phyloP scores from a whole-genome alignment of 352 stramenopile genomes.

The Phytophthora citrophthora region DNA sequence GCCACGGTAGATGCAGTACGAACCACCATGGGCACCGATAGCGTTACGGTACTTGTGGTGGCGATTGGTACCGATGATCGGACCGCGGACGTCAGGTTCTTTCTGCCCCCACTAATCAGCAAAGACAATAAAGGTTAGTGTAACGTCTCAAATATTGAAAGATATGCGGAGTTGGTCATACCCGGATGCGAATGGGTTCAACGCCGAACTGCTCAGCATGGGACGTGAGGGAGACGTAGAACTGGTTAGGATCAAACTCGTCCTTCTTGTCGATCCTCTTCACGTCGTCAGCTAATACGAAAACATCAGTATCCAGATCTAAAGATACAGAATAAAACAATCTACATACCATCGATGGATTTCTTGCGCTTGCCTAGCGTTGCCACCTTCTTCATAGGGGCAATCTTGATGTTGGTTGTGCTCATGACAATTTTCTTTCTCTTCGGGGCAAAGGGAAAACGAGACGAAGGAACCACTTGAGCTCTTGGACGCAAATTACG shows the following conservation, averaged over 20 bases:
- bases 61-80: constrained; percentile 96
- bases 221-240: constrained; percentile 89
- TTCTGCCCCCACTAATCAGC: constrained; percentile 91
- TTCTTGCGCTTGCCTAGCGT: constrained; percentile 91
- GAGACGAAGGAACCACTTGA: constrained; percentile 29
- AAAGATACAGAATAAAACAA: neutral
- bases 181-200: constrained; percentile 83
- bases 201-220: constrained; percentile 89
- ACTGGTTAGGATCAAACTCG: constrained; percentile 87
- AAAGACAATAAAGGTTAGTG: constrained; percentile 14
- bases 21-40: constrained; percentile 98
- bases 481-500: constrained; percentile 44
- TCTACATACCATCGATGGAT: constrained; percentile 74
- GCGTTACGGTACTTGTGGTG: constrained; percentile 97
- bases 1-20: constrained; percentile 99
- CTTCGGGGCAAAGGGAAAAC: constrained; percentile 3
- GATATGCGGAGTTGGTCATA: constrained; percentile 32
- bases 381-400: constrained; percentile 79
- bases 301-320: constrained; percentile 1
- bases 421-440: constrained; percentile 21
- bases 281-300: constrained; percentile 70
- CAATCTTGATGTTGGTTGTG: constrained; percentile 19
- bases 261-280: constrained; percentile 86
- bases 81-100: constrained; percentile 90
- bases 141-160: neutral